Evolutionary conservation across 192 early-diverging fungal genomes (phyloP), one percentile per base, ranked within the genome.

Genomic region (Coemansia sp.): DNA sequence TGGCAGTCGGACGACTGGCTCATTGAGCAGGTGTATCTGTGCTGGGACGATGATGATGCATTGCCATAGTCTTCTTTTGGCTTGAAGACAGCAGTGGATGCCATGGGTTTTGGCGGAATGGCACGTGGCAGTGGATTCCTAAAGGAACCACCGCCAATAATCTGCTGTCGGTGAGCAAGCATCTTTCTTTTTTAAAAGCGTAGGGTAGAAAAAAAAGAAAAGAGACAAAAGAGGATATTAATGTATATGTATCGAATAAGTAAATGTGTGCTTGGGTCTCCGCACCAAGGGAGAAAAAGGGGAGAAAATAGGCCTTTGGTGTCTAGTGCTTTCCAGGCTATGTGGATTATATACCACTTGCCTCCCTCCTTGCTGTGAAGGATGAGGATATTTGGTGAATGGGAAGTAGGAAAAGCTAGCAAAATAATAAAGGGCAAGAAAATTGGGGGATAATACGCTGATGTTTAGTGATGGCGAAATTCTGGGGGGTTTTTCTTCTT

Each of bases 1-100:
- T 76, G 68, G 68, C 79, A 82, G n/a, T 69, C 64, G 58, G 62
- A 72, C 12, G 78, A 64, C 43, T 62, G 78, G 21, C 54, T 37
- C 53, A 50, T 61, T 39, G 42, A 41, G 16, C 57, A 59, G 9
- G 57, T 40, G 18, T 59, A 16, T 41, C 21, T 40, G 15, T 38
- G 18, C n/a, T 41, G 57, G 16, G 40, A 59, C n/a, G 57, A 59
- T 41, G 57, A 11, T 4, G 32, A 32, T 32, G 47, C 47, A 11
- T 48, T n/a, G 47, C 47, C 15, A 59, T 59, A 19, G 23, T 12
- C 52, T 26, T 19, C 52, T 23, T 54, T 21, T 54, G 52, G 52
- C 2, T 9, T 19, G 21, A 26, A 23, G 52, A 19, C 7, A 26
- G 52, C 26, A 23, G 52, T 54, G 26, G 4, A 12, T 9, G 52